A percentile compares a stretch with the other conserved stretches of the same genome.
These are phyloP conservation scores for Scedosporium aurantiacum DNA, from an alignment of 2,329 filamentous ascomycete species.

Conservation along the genomic window DNA sequence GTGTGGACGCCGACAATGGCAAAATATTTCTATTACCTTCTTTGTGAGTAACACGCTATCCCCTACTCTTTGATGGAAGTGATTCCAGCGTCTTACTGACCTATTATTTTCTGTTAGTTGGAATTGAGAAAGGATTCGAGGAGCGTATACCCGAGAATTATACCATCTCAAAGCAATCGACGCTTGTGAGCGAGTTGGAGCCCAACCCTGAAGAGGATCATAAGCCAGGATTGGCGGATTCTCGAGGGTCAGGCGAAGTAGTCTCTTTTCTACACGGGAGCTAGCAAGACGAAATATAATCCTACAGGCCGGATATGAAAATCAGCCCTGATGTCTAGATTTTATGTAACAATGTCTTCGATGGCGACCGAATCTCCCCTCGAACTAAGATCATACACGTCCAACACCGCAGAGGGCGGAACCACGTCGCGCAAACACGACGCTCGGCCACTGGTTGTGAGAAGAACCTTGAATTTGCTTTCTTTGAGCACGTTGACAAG, in stretches of 20 bases:
- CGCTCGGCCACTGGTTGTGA: no score
- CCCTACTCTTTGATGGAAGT: background rate
- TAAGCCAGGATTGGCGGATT: background rate
- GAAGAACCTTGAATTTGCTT: no score
- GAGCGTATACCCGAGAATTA: slow-evolving; percentile 1
- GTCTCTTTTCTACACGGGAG: background rate
- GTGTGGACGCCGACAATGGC: slow-evolving; percentile 1
- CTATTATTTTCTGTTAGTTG: background rate
- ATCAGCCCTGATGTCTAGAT: no score
- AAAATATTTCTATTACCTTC: background rate
- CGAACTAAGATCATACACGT: no score
- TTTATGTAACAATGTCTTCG: no score
- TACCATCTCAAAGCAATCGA: background rate
- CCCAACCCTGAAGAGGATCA: background rate
- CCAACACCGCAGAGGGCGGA: no score
- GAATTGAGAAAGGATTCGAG: background rate
- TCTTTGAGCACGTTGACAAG: no score
- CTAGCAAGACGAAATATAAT: no score
- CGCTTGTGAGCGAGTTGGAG: background rate
- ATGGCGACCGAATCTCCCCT: no score
- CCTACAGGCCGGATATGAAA: no score
- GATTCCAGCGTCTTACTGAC: background rate
- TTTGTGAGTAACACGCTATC: background rate
- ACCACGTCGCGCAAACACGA: no score
- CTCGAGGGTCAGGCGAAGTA: background rate